Evolutionary conservation across 2,329 filamentous ascomycete genomes (phyloP).

Genomic region (Penicillium sp.): DNA sequence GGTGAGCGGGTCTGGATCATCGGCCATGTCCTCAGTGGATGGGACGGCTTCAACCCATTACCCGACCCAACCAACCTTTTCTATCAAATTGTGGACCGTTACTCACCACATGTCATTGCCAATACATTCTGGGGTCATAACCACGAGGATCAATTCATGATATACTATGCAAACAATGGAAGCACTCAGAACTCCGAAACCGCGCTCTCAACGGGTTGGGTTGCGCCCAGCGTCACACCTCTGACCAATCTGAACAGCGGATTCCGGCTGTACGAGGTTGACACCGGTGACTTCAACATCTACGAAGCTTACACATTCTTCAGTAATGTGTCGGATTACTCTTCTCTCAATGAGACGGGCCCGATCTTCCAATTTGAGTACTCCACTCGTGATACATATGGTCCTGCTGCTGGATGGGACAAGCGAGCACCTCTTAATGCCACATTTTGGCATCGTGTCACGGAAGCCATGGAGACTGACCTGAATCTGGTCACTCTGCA

Average conservation of each 20-base stretch:
- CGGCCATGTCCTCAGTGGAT: constrained; percentile 56
- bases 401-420: constrained; percentile 46
- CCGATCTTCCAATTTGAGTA: constrained; percentile 54
- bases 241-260: constrained; percentile 56
- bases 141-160: constrained; percentile 55
- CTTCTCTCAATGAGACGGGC: constrained; percentile 40
- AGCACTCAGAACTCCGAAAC: constrained; percentile 43
- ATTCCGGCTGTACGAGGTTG: constrained; percentile 56
- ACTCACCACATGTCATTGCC: constrained; percentile 56
- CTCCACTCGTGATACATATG: constrained; percentile 53
- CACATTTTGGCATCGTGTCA: constrained; percentile 60
- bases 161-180: constrained; percentile 56
- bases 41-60: constrained; percentile 56
- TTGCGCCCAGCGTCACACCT: constrained; percentile 53
- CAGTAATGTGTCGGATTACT: constrained; percentile 51
- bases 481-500: constrained; percentile 50
- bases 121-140: constrained; percentile 58
- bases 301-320: constrained; percentile 57
- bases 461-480: constrained; percentile 57
- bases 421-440: constrained; percentile 54
- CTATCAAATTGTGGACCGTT: constrained; percentile 56
- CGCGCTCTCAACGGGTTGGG: constrained; percentile 53
- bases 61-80: constrained; percentile 56
- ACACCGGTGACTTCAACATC: constrained; percentile 54
- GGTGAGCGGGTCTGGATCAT: constrained; percentile 56